phyloP scores from a whole-genome alignment of 371 early-diverging fungal genomes.

The Actinomucor elegans region DNA sequence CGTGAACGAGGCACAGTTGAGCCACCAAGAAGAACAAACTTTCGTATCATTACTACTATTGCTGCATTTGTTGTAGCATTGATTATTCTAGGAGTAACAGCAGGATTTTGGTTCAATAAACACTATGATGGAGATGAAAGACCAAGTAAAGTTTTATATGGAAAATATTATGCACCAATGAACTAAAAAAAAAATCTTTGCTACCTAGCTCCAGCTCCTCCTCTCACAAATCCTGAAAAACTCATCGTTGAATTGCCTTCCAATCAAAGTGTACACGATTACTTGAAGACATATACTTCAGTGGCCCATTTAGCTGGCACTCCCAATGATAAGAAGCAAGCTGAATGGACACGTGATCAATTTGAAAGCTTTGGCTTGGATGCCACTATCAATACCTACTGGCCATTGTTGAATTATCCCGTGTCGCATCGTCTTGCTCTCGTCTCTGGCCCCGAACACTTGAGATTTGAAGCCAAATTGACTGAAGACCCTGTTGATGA shows the following conservation, averaged over 20 bases:
- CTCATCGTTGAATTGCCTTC: slow-evolving; percentile 18
- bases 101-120: slow-evolving; percentile 42
- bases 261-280: slow-evolving; percentile 9
- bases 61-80: slow-evolving; percentile 18
- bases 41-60: slow-evolving; percentile 21
- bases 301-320: slow-evolving; percentile 59
- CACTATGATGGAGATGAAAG: no score
- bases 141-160: no score
- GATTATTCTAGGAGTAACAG: slow-evolving; percentile 42
- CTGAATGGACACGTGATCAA: slow-evolving; percentile 58
- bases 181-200: no score
- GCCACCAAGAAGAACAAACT: slow-evolving; percentile 21
- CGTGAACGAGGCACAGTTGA: slow-evolving; percentile 29
- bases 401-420: slow-evolving; percentile 63
- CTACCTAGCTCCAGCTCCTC: neutral
- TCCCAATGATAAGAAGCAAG: slow-evolving; percentile 46
- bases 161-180: no score
- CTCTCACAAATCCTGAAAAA: slow-evolving; percentile 9
- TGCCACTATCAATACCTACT: slow-evolving; percentile 59
- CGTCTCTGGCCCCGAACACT: slow-evolving; percentile 49
- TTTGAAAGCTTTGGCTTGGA: slow-evolving; percentile 57
- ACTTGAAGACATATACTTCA: slow-evolving; percentile 43
- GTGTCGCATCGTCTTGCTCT: slow-evolving; percentile 55
- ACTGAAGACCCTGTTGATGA: slow-evolving; percentile 58
- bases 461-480: slow-evolving; percentile 55